These are phyloP conservation scores for Pistacia atlantica DNA, from an alignment of 345 rosid species.

Conservation along the genomic window DNA sequence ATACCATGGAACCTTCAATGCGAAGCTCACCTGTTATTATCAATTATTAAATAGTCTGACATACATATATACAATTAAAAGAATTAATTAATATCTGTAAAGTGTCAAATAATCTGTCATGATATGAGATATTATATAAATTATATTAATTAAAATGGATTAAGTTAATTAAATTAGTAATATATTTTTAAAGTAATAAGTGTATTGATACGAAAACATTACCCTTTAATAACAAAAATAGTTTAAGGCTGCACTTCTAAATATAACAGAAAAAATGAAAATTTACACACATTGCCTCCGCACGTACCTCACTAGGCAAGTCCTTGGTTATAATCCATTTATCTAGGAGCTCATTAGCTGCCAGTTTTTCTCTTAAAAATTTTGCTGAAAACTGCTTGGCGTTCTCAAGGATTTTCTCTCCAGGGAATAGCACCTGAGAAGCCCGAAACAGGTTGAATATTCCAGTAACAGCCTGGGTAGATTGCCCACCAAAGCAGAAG, in stretches of 20 bases:
- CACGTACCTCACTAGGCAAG: constrained; percentile 84
- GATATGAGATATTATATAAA: background rate
- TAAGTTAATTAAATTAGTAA: no score
- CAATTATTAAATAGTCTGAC: no score
- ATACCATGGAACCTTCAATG: constrained; percentile 81
- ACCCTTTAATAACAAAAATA: no score
- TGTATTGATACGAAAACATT: no score
- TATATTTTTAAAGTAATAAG: no score
- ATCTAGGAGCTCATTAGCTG: constrained; percentile 58
- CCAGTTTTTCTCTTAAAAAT: constrained; percentile 57
- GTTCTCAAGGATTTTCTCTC: constrained; percentile 64
- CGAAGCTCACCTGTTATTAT: constrained; percentile 20
- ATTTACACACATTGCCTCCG: background rate
- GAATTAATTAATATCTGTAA: no score
- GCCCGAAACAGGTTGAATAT: constrained; percentile 84
- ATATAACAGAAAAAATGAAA: background rate
- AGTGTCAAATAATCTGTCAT: background rate
- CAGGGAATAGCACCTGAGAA: constrained; percentile 72
- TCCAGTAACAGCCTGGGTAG: constrained; percentile 88
- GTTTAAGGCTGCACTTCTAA: no score
- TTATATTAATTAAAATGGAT: no score
- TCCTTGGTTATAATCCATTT: constrained; percentile 97
- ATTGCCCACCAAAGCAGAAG: constrained; percentile 77
- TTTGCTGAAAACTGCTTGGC: constrained; percentile 57
- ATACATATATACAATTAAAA: no score